Evolutionary conservation across 2,329 filamentous ascomycete genomes (phyloP).

Genomic region (Hymenoscyphus albidus): DNA sequence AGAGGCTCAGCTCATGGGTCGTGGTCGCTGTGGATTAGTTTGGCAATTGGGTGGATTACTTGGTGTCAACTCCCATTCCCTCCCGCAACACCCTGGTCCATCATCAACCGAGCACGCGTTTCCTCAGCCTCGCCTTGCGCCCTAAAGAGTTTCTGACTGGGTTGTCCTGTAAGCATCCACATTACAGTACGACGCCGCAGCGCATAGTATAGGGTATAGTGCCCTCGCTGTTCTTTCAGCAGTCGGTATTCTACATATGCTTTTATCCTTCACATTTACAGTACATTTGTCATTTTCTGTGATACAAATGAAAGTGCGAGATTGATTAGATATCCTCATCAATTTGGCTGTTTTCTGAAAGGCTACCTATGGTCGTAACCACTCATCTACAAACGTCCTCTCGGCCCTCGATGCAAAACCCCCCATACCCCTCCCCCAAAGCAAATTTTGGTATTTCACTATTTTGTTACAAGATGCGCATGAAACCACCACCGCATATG

Average conservation of each 20-base stretch:
- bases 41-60: background rate
- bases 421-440: constrained; percentile 1
- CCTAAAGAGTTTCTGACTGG: too few species aligned
- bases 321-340: background rate
- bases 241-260: too few species aligned
- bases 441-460: constrained; percentile 2
- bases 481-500: constrained; percentile 4
- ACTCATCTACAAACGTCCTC: background rate
- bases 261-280: too few species aligned
- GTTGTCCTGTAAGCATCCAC: too few species aligned
- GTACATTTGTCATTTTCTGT: too few species aligned
- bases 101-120: too few species aligned
- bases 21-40: background rate
- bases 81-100: background rate
- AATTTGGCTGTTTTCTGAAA: background rate
- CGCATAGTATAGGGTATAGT: too few species aligned
- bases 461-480: constrained; percentile 16
- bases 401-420: background rate
- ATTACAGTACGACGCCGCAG: too few species aligned
- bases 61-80: background rate
- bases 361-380: background rate
- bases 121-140: too few species aligned
- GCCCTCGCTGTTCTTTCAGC: too few species aligned
- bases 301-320: too few species aligned
- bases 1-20: background rate